A percentile compares a stretch with the other conserved stretches of the same genome.
Evolutionary conservation across 1,139 yeast species (phyloP).

Genomic region (Tardiomyces blankii): DNA sequence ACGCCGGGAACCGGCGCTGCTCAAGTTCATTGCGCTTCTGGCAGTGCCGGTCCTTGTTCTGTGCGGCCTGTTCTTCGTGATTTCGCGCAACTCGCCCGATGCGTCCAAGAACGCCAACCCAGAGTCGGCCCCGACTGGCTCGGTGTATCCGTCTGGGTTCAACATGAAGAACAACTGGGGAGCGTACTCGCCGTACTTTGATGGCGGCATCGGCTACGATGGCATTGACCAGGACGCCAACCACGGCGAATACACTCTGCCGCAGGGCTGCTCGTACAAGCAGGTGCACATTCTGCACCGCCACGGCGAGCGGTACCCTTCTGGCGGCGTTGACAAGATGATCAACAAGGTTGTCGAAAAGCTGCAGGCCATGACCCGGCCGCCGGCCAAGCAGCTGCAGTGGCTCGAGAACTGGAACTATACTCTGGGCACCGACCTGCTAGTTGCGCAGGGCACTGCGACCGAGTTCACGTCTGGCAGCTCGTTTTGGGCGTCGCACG

Average conservation of each 20-base stretch:
- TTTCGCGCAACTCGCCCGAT: slow-evolving; percentile 12
- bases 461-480: slow-evolving; percentile 30
- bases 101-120: slow-evolving; percentile 21
- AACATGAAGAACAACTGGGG: slow-evolving; percentile 34
- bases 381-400: slow-evolving; percentile 15
- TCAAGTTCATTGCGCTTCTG: slow-evolving; percentile 8
- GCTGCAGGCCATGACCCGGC: slow-evolving; percentile 19
- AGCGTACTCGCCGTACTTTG: slow-evolving; percentile 30
- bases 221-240: slow-evolving; percentile 19
- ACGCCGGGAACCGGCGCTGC: neutral
- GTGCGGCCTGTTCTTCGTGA: slow-evolving; percentile 15
- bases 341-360: slow-evolving; percentile 22
- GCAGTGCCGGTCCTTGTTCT: slow-evolving; percentile 18
- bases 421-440: slow-evolving; percentile 24
- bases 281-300: slow-evolving; percentile 34
- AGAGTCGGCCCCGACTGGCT: slow-evolving; percentile 31
- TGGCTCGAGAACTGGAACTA: slow-evolving; percentile 29
- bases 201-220: slow-evolving; percentile 25
- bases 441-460: slow-evolving; percentile 30
- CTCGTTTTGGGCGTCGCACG: slow-evolving; percentile 32
- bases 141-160: slow-evolving; percentile 26
- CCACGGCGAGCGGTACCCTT: slow-evolving; percentile 33
- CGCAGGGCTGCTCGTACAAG: slow-evolving; percentile 18
- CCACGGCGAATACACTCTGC: slow-evolving; percentile 19
- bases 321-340: slow-evolving; percentile 19